Evolutionary conservation across 1,284 basidiomycete genomes (phyloP).

Genomic region (Malassezia japonica): DNA sequence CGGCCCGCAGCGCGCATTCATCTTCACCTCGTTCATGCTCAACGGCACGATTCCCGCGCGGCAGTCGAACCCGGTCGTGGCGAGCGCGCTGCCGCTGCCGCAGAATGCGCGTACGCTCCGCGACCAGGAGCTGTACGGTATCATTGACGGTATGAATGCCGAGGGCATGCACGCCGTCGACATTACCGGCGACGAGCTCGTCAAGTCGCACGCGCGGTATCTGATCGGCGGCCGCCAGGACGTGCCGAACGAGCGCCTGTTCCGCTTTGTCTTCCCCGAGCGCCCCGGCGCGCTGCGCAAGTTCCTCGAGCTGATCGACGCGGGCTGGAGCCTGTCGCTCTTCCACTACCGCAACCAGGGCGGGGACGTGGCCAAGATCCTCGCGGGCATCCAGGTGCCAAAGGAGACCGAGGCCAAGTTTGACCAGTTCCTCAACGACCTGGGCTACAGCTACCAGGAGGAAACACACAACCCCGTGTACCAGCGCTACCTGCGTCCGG

Average conservation of each 20-base stretch:
- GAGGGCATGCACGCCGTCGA: slow-evolving; percentile 72
- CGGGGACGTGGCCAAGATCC: slow-evolving; percentile 49
- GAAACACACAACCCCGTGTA: slow-evolving; percentile 86
- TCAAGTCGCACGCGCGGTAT: slow-evolving; percentile 87
- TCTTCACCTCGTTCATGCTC: slow-evolving; percentile 84
- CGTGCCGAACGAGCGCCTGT: slow-evolving; percentile 76
- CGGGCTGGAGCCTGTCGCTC: slow-evolving; percentile 85
- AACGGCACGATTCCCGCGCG: slow-evolving; percentile 31
- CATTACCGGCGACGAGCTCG: slow-evolving; percentile 87
- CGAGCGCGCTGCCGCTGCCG: slow-evolving; percentile 7
- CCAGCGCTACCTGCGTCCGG: slow-evolving; percentile 58
- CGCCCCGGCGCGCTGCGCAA: slow-evolving; percentile 80
- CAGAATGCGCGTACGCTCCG: background rate
- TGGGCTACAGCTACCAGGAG: slow-evolving; percentile 79
- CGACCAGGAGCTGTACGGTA: slow-evolving; percentile 21
- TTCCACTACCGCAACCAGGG: slow-evolving; percentile 98
- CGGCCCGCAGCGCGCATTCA: slow-evolving; percentile 57
- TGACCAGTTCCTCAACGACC: slow-evolving; percentile 62
- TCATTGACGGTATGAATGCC: slow-evolving; percentile 54
- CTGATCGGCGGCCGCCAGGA: slow-evolving; percentile 62
- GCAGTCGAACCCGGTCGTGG: slow-evolving; percentile 9
- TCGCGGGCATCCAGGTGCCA: slow-evolving; percentile 82
- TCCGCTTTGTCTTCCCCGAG: slow-evolving; percentile 96
- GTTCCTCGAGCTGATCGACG: slow-evolving; percentile 62
- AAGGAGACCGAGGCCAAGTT: slow-evolving; percentile 59